Evolutionary conservation across 2,329 filamentous ascomycete genomes (phyloP).

Genomic region (Xylariaceae sp.): DNA sequence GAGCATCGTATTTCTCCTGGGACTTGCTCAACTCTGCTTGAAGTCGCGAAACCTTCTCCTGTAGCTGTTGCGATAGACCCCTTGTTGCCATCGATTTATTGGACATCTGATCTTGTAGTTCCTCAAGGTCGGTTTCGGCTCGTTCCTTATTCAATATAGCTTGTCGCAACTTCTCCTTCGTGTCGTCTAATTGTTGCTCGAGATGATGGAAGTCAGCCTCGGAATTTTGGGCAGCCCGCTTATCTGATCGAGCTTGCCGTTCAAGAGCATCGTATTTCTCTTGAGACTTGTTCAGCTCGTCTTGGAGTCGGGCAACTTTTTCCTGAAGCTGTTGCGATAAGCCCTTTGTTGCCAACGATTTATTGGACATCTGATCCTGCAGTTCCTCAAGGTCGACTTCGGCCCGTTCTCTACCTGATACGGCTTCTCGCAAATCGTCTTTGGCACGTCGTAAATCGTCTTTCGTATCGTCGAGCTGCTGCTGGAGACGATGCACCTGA

Average conservation of each 20-base stretch:
- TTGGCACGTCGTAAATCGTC: no score
- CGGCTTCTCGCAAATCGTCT: no score
- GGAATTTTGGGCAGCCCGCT: not conserved
- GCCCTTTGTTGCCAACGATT: not conserved
- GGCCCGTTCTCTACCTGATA: constrained; percentile 39
- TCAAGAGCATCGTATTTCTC: not conserved
- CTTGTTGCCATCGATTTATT: constrained; percentile 75
- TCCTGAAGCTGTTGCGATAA: not conserved
- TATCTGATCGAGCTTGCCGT: not conserved
- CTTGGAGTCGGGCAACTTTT: not conserved
- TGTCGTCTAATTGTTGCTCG: constrained; percentile 62
- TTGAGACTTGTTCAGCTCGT: not conserved
- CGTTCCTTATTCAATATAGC: constrained; percentile 52
- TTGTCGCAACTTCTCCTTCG: constrained; percentile 51
- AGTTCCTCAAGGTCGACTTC: constrained; percentile 60
- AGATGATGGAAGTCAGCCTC: constrained; percentile 45
- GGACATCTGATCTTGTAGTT: constrained; percentile 71
- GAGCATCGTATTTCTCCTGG: constrained; percentile 43
- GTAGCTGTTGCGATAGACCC: constrained; percentile 69
- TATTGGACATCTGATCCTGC: not conserved
- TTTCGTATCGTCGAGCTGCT: no score
- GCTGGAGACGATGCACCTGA: not conserved
- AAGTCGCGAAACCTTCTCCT: constrained; percentile 63
- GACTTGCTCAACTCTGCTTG: constrained; percentile 61
- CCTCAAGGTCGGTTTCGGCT: constrained; percentile 57